Conservation (phyloP, 306 rosid species). For the Arachis stenosperma region DNA sequence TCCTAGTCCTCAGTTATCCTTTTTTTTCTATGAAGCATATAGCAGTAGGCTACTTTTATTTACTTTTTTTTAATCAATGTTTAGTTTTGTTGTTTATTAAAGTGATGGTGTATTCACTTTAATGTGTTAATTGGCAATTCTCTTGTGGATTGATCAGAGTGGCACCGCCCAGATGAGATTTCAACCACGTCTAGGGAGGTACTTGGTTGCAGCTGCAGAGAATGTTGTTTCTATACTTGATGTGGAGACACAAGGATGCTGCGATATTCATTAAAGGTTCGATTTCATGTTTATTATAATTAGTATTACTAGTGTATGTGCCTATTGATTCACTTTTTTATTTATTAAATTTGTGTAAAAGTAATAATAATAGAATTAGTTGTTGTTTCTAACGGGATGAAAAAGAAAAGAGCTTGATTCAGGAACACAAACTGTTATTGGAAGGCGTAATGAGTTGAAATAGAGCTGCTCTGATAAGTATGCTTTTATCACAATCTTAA, state of each 20-base stretch:
- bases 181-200: slow-evolving; percentile 88
- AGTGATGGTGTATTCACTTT: slow-evolving; percentile 20
- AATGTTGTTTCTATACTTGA: slow-evolving; percentile 89
- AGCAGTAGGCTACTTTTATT: background rate
- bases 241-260: slow-evolving; percentile 75
- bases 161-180: slow-evolving; percentile 88
- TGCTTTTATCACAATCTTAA: too few species aligned
- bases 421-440: too few species aligned
- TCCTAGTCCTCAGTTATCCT: slow-evolving; percentile 14
- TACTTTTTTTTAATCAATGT: background rate
- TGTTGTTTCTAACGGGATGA: too few species aligned
- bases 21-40: background rate
- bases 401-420: too few species aligned
- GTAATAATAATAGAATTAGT: too few species aligned
- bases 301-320: too few species aligned
- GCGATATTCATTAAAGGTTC: slow-evolving; percentile 87
- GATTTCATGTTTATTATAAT: too few species aligned
- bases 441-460: too few species aligned
- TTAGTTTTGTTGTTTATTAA: slow-evolving; percentile 15
- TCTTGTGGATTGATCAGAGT: slow-evolving; percentile 59
- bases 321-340: too few species aligned
- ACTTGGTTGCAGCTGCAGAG: slow-evolving; percentile 88
- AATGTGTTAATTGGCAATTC: slow-evolving; percentile 12
- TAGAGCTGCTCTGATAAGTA: too few species aligned
- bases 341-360: too few species aligned